Percentiles rank a stretch among this genome's conserved stretches.
phyloP scores from a whole-genome alignment of 169 alveolate genomes.

The Eimeria brunetti region DNA sequence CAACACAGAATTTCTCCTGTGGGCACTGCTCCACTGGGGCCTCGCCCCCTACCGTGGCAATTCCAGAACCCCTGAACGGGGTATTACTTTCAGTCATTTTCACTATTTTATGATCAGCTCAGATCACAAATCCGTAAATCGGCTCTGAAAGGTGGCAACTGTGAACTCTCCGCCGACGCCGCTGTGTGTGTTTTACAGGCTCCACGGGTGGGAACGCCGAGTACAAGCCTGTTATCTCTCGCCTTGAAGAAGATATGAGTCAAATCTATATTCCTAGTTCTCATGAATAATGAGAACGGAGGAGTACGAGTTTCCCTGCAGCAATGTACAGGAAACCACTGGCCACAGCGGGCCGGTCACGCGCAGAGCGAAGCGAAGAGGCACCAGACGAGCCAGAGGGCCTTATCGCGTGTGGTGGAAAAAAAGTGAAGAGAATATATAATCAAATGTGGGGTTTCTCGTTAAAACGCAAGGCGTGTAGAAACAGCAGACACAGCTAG shows the following conservation, averaged over 20 bases:
- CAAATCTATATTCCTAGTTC: not conserved
- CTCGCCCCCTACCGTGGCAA: conserved; percentile 87
- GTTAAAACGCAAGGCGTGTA: not conserved
- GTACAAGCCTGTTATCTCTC: not conserved
- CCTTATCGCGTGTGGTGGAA: not conserved
- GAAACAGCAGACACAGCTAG: conserved; percentile 4
- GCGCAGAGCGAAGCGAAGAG: not conserved
- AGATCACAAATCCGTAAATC: not conserved
- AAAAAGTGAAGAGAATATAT: not conserved
- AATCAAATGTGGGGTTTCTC: not conserved
- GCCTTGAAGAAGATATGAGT: not conserved
- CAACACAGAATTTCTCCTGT: conserved; percentile 86
- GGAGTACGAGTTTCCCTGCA: not conserved
- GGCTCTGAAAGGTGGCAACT: not conserved
- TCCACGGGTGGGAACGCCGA: not conserved
- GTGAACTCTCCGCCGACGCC: not conserved
- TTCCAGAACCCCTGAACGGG: conserved; percentile 66
- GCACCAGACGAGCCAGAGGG: not conserved
- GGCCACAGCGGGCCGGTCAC: conserved; percentile 60
- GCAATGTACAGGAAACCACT: not conserved
- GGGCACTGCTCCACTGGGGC: conserved; percentile 89
- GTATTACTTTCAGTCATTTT: conserved; percentile 25
- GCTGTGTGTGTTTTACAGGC: not conserved
- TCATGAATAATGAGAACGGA: not conserved
- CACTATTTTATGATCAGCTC: not conserved